A percentile compares a stretch with the other conserved stretches of the same genome.
Evolutionary conservation across 164 flowering plant species (phyloP).

Genomic region (Amborella trichopoda): DNA sequence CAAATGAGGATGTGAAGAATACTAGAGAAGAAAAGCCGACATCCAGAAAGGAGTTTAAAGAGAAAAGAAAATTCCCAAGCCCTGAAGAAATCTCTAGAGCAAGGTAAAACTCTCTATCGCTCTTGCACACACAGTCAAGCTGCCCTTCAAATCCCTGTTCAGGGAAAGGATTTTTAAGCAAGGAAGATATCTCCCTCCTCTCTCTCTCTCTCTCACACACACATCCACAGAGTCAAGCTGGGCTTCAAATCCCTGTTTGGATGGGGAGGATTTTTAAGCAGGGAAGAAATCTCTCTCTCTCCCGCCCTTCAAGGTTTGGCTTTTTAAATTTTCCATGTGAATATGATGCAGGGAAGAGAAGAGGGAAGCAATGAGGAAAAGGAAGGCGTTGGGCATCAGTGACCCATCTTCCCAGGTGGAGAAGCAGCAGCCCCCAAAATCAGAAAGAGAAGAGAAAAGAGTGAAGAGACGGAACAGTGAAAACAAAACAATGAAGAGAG

Average conservation of each 20-base stretch:
- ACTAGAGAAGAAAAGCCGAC: slow-evolving; percentile 13
- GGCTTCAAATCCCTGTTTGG: neutral
- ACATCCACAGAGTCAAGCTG: neutral
- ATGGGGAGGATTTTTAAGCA: neutral
- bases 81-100: slow-evolving; percentile 40
- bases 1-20: slow-evolving; percentile 7
- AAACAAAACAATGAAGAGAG: neutral
- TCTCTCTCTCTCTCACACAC: too few relatives aligned
- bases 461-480: neutral
- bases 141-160: too few relatives aligned
- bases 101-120: slow-evolving; percentile 25
- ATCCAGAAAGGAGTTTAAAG: slow-evolving; percentile 10
- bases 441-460: neutral
- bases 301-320: neutral
- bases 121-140: neutral
- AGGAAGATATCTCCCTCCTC: too few relatives aligned
- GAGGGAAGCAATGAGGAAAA: slow-evolving; percentile 13
- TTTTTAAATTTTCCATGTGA: too few relatives aligned
- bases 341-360: slow-evolving; percentile 19
- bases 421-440: slow-evolving; percentile 10
- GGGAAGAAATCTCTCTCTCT: too few relatives aligned
- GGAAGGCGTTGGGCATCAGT: too few relatives aligned
- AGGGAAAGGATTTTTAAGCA: too few relatives aligned
- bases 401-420: too few relatives aligned
- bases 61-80: slow-evolving; percentile 36